Conservation (phyloP, 805 yeast genomes). For the Metschnikowia corniflorae region DNA sequence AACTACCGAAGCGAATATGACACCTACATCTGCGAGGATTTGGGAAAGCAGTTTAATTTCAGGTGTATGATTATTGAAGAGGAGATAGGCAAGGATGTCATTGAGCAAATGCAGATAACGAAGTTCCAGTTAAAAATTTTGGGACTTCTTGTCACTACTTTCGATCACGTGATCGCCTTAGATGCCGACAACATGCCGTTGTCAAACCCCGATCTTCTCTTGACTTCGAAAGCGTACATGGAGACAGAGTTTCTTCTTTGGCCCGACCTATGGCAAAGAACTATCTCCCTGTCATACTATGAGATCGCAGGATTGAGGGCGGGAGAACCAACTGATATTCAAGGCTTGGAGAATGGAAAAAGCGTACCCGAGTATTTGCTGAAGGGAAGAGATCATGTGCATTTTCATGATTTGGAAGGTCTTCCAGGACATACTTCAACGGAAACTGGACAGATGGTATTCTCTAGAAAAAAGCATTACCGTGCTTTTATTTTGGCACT, state of each 20-base stretch:
- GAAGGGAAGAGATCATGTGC: constrained; percentile 17
- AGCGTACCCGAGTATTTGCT: constrained; percentile 19
- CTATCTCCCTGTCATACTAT: constrained; percentile 31
- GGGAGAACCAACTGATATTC: constrained; percentile 29
- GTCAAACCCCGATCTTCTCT: constrained; percentile 26
- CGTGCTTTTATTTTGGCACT: constrained; percentile 27
- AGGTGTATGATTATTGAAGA: constrained; percentile 26
- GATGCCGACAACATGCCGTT: constrained; percentile 36
- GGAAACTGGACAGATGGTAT: constrained; percentile 36
- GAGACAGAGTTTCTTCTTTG: constrained; percentile 29
- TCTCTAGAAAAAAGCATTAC: constrained; percentile 30
- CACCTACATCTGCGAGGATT: constrained; percentile 24
- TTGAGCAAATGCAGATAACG: constrained; percentile 16
- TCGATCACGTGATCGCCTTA: constrained; percentile 30
- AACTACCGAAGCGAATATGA: constrained; percentile 24
- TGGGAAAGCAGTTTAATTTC: constrained; percentile 25
- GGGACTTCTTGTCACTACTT: constrained; percentile 32
- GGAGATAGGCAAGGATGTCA: constrained; percentile 22
- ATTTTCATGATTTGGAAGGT: constrained; percentile 32
- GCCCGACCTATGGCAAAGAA: constrained; percentile 37
- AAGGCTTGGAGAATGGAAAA: constrained; percentile 26
- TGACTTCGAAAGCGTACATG: constrained; percentile 24
- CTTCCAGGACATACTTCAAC: constrained; percentile 25
- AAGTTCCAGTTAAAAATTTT: constrained; percentile 30
- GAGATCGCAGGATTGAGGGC: constrained; percentile 27